A percentile compares a stretch with the other conserved stretches of the same genome.
These are phyloP conservation scores for Cryptococcus maquisensis DNA, from an alignment of 1,284 basidiomycete genomes.

Conservation along the genomic window DNA sequence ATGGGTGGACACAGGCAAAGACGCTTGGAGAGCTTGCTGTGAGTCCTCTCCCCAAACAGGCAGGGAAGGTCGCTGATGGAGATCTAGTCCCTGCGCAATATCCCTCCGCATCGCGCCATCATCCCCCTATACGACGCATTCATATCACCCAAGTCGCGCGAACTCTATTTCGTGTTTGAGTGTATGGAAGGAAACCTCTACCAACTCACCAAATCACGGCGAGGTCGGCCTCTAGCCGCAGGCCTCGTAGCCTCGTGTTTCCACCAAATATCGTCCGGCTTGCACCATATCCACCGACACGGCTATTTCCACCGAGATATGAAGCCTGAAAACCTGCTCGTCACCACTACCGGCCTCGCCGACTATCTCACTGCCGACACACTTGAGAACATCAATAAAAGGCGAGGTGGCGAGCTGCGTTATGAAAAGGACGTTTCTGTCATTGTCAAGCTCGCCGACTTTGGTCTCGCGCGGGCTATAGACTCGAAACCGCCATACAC, in stretches of 20 bases:
- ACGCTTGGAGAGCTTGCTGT: conserved; percentile 95
- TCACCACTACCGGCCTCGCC: conserved; percentile 95
- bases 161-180: conserved; percentile 99
- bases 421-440: conserved; percentile 90
- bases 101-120: conserved; percentile 93
- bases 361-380: conserved; percentile 70
- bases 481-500: conserved; percentile 88
- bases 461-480: conserved; percentile 91
- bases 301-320: conserved; percentile 99
- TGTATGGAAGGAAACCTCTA: conserved; percentile 99
- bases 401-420: conserved; percentile 15
- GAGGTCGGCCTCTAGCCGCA: conserved; percentile 86
- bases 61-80: conserved; percentile 30
- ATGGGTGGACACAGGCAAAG: conserved; percentile 95
- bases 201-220: conserved; percentile 96
- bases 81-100: conserved; percentile 80
- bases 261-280: conserved; percentile 81
- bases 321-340: conserved; percentile 99
- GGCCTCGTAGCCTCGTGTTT: conserved; percentile 95
- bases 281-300: conserved; percentile 85
- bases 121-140: conserved; percentile 99
- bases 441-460: conserved; percentile 97
- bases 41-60: conserved; percentile 20
- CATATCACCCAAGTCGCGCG: conserved; percentile 83
- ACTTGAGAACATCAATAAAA: conserved; percentile 32